Evolutionary conservation across 371 early-diverging fungal genomes (phyloP), one percentile per base, ranked within the genome.

Genomic region (Mucor ambiguus): DNA sequence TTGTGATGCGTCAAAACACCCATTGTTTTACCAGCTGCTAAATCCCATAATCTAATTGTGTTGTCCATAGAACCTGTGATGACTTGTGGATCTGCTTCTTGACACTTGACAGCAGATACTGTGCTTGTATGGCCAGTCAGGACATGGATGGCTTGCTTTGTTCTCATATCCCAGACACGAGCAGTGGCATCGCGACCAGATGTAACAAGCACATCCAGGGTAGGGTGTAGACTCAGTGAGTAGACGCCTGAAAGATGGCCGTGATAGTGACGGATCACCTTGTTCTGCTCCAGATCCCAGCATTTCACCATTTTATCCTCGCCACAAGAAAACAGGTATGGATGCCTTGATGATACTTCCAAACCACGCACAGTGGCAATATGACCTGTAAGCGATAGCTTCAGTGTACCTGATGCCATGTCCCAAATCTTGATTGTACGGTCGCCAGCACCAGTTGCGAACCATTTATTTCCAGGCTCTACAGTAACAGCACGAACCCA

Each of bases 381-480:
- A 77, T 98, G 98, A 26, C 98, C 98, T 5, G 99, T 98, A 37
- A 98, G 82, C 16, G 99, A 92, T 37, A 98, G 83, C 74, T 95
- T 96, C 30, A 98, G 83, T 1, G 92, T 93, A 30, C 99, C 98
- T 0, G 98, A 97, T 4, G 98, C 98, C 75, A 98, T 72, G 81
- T 98, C 98, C 98, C 98, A 98, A 66, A 98, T 96, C 90, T 98
- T 98, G 75, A 98, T 97, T 4, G 95, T 93, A 52, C 98, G 85
- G 79, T 98, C 98, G 11, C 95, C 96, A 10, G 96, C 95, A 35
- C 98, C 99, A 1, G 96, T 96, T 0, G 92, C 98, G 83, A 98
- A 98, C 98, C 98, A 98, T 75, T 93, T 91, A 79, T 98, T 98
- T 26, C 92, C 90, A 16, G 93, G 91, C 75, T 98, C 99, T 5